A percentile compares a stretch with the other conserved stretches of the same genome.
phyloP scores from a whole-genome alignment of 1,284 basidiomycete genomes.

The Leccinum fallax region DNA sequence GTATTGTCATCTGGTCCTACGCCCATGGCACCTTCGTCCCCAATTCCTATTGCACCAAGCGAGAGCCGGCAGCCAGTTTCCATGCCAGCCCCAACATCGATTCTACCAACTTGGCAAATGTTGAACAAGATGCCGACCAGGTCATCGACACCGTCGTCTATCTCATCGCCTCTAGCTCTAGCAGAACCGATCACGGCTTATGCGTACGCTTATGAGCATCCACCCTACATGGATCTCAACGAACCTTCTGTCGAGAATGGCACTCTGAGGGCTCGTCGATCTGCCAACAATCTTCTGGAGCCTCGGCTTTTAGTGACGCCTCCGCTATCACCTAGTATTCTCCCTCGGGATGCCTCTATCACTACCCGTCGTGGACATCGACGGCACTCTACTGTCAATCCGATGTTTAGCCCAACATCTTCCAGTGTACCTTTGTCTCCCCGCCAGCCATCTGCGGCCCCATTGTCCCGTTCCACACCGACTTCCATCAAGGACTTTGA shows the following conservation, averaged over 20 bases:
- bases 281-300: conserved; percentile 65
- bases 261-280: conserved; percentile 60
- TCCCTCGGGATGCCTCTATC: conserved; percentile 54
- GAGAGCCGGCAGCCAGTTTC: conserved; percentile 28
- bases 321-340: conserved; percentile 70
- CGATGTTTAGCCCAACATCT: conserved; percentile 57
- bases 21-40: conserved; percentile 65
- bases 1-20: conserved; percentile 59
- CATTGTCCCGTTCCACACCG: conserved; percentile 77
- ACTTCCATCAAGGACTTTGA: conserved; percentile 99
- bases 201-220: conserved; percentile 54
- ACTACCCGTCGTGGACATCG: conserved; percentile 60
- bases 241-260: conserved; percentile 42
- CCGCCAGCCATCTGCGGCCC: conserved; percentile 77
- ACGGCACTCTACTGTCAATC: conserved; percentile 73
- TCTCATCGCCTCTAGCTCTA: conserved; percentile 79
- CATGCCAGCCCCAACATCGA: conserved; percentile 27
- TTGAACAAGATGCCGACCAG: conserved; percentile 65
- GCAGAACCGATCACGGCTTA: conserved; percentile 79
- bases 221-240: conserved; percentile 65
- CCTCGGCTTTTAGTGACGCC: conserved; percentile 70
- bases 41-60: conserved; percentile 44
- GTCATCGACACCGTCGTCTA: conserved; percentile 81
- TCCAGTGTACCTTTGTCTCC: conserved; percentile 81
- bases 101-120: conserved; percentile 44